phyloP scores from a whole-genome alignment of 208 protist genomes.

The Crithidia mellificae region DNA sequence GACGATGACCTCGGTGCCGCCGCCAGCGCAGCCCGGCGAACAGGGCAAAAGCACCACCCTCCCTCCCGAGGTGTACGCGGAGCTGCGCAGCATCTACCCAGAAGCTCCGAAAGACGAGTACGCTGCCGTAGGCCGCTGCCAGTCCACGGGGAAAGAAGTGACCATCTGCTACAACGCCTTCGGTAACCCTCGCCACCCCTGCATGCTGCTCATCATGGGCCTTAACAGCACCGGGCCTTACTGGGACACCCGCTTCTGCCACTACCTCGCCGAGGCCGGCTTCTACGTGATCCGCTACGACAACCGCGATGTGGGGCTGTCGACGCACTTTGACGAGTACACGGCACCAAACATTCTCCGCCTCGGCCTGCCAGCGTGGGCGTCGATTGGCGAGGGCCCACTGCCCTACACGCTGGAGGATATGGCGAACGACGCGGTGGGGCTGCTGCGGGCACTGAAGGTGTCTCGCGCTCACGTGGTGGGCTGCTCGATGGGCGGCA shows the following conservation, averaged over 20 bases:
- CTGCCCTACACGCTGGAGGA: conserved; percentile 73
- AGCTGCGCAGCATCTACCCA: conserved; percentile 21
- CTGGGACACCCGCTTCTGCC: conserved; percentile 77
- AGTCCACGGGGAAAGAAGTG: conserved; percentile 46
- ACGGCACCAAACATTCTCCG: conserved; percentile 40
- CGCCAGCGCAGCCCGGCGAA: neutral
- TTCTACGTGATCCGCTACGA: conserved; percentile 84
- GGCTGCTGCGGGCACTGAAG: conserved; percentile 51
- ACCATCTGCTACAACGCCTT: conserved; percentile 78
- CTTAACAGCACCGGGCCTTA: conserved; percentile 70
- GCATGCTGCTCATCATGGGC: conserved; percentile 72
- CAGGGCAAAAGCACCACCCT: neutral
- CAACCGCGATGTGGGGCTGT: conserved; percentile 78
- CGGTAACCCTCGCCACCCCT: conserved; percentile 51
- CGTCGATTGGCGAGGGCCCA: conserved; percentile 44
- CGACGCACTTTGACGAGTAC: conserved; percentile 60
- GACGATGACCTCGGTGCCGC: conserved; percentile 9
- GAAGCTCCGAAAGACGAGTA: conserved; percentile 34
- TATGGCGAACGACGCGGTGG: conserved; percentile 68
- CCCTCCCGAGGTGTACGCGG: conserved; percentile 14
- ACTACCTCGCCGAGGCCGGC: conserved; percentile 51
- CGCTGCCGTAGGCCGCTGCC: conserved; percentile 59
- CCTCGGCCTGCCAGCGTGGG: conserved; percentile 53
- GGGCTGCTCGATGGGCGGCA: conserved; percentile 81
- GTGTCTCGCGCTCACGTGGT: conserved; percentile 60